Evolutionary conservation across 306 rosid species (phyloP).

Genomic region (Prunus mira): DNA sequence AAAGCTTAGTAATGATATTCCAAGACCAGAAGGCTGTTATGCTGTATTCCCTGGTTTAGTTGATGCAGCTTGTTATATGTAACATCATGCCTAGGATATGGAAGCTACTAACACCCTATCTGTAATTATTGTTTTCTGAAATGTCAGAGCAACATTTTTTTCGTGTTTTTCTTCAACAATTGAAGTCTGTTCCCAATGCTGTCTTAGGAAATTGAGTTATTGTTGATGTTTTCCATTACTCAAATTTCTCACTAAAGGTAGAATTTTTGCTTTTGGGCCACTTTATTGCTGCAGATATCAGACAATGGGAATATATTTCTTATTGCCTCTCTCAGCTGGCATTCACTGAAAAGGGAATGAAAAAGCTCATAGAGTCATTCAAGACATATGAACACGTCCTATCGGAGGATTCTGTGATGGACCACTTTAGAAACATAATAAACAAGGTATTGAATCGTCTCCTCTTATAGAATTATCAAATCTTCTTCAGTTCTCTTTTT

Average conservation of each 20-base stretch:
- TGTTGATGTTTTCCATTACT: neutral
- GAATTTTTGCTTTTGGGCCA: neutral
- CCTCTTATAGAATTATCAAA: slow-evolving; percentile 18
- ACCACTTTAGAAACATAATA: slow-evolving; percentile 69
- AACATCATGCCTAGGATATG: neutral
- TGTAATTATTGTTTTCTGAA: neutral
- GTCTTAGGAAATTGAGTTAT: neutral
- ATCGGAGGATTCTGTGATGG: slow-evolving; percentile 80
- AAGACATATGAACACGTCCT: slow-evolving; percentile 78
- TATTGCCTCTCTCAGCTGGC: slow-evolving; percentile 95
- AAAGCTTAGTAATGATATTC: too few species aligned
- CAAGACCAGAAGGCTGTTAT: neutral
- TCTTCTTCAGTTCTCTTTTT: neutral
- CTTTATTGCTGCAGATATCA: slow-evolving; percentile 48
- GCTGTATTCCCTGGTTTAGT: neutral
- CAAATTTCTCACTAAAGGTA: slow-evolving; percentile 11
- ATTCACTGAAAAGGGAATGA: slow-evolving; percentile 91
- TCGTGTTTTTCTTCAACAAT: neutral
- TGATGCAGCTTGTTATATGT: neutral
- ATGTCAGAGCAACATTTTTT: neutral
- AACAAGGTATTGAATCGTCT: slow-evolving; percentile 57
- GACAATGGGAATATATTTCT: slow-evolving; percentile 83
- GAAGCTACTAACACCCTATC: neutral
- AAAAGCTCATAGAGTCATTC: slow-evolving; percentile 79
- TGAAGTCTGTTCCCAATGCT: neutral